These are phyloP conservation scores for Cruciata laevipes DNA, from an alignment of 257 asterid genomes.

Conservation along the genomic window DNA sequence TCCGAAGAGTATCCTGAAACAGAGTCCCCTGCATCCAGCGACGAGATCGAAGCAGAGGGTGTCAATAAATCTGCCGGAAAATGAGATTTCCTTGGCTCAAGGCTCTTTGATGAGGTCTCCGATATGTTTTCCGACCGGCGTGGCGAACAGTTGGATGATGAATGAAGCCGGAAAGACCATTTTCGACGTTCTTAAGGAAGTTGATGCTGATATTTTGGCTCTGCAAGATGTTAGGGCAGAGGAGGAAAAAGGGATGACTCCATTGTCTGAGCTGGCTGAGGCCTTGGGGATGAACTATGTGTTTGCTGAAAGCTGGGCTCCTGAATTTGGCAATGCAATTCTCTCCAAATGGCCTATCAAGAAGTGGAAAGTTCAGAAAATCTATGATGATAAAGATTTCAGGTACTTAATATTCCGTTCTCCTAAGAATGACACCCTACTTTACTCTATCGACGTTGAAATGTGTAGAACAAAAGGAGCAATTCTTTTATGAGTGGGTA, in stretches of 20 bases:
- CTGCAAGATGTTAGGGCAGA: constrained; percentile 93
- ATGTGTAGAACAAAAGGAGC: too few species aligned
- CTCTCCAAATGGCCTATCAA: constrained; percentile 88
- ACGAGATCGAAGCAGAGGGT: constrained; percentile 47
- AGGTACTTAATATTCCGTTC: constrained; percentile 34
- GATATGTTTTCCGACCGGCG: constrained; percentile 44
- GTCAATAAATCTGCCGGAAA: constrained; percentile 75
- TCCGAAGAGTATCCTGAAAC: constrained; percentile 71
- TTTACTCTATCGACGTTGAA: too few species aligned
- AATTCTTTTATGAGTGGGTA: too few species aligned
- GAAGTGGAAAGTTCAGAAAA: constrained; percentile 63
- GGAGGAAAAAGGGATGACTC: constrained; percentile 76
- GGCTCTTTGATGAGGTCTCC: constrained; percentile 78
- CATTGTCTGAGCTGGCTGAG: constrained; percentile 74
- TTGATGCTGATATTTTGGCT: constrained; percentile 75
- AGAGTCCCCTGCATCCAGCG: constrained; percentile 48
- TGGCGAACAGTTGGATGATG: constrained; percentile 46
- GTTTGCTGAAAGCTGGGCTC: constrained; percentile 99
- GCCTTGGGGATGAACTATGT: constrained; percentile 82
- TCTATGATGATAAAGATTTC: constrained; percentile 77
- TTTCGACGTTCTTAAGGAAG: constrained; percentile 65
- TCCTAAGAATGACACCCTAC: background rate
- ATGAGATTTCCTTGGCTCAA: constrained; percentile 70
- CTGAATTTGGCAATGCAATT: constrained; percentile 88
- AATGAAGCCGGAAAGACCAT: constrained; percentile 34